A percentile compares a stretch with the other conserved stretches of the same genome.
Conservation (phyloP, 1,284 basidiomycete species). For the Microbotryomycetes sp. region DNA sequence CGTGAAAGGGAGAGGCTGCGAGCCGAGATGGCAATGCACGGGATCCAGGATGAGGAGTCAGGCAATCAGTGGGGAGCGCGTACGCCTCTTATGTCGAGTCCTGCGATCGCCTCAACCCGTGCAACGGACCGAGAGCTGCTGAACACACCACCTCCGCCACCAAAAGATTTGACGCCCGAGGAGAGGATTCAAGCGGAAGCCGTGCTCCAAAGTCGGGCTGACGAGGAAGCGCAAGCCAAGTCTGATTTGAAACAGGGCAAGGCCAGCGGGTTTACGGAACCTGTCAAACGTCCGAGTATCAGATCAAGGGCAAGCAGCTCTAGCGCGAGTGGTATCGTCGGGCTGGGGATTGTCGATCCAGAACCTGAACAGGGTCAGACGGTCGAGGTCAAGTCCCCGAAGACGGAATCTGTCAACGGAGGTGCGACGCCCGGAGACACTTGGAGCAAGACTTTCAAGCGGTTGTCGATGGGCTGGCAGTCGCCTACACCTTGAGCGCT, state of each 20-base stretch:
- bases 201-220: not conserved
- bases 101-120: not conserved
- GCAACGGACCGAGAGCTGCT: not conserved
- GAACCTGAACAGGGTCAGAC: not conserved
- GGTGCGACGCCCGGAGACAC: not conserved
- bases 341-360: not conserved
- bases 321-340: not conserved
- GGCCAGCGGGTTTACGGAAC: slow-evolving; percentile 25
- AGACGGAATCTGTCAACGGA: not conserved
- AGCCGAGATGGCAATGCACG: slow-evolving; percentile 19
- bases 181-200: too few species aligned
- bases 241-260: slow-evolving; percentile 13
- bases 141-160: slow-evolving; percentile 5
- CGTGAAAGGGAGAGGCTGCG: slow-evolving; percentile 22
- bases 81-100: not conserved
- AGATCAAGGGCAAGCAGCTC: not conserved
- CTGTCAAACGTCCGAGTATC: slow-evolving; percentile 2
- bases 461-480: not conserved
- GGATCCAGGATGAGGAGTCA: slow-evolving; percentile 8
- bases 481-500: slow-evolving; percentile 1
- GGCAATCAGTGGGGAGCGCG: slow-evolving; percentile 4
- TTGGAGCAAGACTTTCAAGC: slow-evolving; percentile 1
- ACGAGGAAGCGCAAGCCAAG: slow-evolving; percentile 8
- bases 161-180: not conserved
- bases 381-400: too few species aligned